Percentiles rank a stretch among this genome's conserved stretches.
These are phyloP conservation scores for Sporisorium graminicola DNA, from an alignment of 1,284 basidiomycete species.

Conservation along the genomic window DNA sequence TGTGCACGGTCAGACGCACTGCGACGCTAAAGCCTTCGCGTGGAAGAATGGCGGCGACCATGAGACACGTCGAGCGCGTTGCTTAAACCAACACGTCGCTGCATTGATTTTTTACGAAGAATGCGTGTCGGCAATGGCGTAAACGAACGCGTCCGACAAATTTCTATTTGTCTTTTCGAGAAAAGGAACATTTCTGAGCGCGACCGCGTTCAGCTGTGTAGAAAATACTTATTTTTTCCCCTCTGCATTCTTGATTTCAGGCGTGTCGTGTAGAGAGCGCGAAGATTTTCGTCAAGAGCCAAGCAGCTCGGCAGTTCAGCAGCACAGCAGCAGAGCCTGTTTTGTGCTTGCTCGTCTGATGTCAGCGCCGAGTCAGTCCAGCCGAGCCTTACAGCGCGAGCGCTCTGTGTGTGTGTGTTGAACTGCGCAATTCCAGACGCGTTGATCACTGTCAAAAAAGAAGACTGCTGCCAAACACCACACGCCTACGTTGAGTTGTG, in stretches of 20 bases:
- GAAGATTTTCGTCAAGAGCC: slow-evolving; percentile 1
- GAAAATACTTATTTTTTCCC: slow-evolving; percentile 8
- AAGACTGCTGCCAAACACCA: slow-evolving; percentile 17
- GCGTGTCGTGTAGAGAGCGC: slow-evolving; percentile 48
- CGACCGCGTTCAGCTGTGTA: slow-evolving; percentile 3
- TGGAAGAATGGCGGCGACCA: slow-evolving; percentile 6
- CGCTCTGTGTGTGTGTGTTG: background rate
- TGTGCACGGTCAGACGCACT: background rate
- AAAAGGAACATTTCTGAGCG: background rate
- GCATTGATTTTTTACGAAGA: background rate
- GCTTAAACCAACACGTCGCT: slow-evolving; percentile 13
- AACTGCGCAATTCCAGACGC: background rate
- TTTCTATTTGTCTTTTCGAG: background rate
- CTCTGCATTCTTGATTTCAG: background rate
- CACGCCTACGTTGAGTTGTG: slow-evolving; percentile 27
- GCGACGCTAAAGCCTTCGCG: too few relatives aligned
- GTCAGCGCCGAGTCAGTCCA: too few relatives aligned
- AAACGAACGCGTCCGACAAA: slow-evolving; percentile 25
- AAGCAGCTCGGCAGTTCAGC: background rate
- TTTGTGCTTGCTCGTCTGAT: slow-evolving; percentile 7
- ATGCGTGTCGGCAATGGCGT: slow-evolving; percentile 10
- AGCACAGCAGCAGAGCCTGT: background rate
- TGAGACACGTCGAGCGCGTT: slow-evolving; percentile 24
- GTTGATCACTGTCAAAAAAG: background rate
- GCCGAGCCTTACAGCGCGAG: too few relatives aligned